phyloP scores from a whole-genome alignment of 768 basidiomycete species.

The Russula ochroleuca region DNA sequence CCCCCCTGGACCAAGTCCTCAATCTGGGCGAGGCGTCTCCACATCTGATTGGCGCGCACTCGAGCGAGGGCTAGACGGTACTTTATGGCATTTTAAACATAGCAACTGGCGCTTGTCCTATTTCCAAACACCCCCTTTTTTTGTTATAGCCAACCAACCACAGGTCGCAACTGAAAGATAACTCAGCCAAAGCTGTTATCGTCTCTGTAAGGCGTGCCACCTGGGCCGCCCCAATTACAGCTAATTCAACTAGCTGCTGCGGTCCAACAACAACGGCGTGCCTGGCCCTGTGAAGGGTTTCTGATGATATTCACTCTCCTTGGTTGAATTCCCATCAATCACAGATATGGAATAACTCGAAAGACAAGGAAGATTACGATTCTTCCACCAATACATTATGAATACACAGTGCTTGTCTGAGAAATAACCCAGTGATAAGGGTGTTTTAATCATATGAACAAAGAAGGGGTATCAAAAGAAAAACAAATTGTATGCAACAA shows the following conservation, averaged over 20 bases:
- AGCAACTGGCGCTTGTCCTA: not conserved
- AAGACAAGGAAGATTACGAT: slow-evolving; percentile 2
- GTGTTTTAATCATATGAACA: not conserved
- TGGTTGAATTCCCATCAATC: not conserved
- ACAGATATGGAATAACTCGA: not conserved
- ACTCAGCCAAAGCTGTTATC: not conserved
- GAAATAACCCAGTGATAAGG: not conserved
- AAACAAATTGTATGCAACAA: slow-evolving; percentile 14
- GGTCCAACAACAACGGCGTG: not conserved
- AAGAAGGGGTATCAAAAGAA: slow-evolving; percentile 6
- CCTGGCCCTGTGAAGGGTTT: not conserved
- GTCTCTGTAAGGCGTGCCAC: not conserved
- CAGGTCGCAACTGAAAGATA: not conserved
- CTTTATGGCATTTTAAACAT: not conserved
- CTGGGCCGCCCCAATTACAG: not conserved
- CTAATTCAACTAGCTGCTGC: not conserved
- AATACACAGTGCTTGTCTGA: slow-evolving; percentile 22
- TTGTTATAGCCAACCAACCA: not conserved
- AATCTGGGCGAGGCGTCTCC: not conserved
- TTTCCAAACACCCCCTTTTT: not conserved
- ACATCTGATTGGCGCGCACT: not conserved
- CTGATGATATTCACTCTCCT: not conserved
- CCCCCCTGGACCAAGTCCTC: not conserved
- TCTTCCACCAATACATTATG: slow-evolving; percentile 20
- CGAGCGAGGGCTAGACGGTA: not conserved